Percentiles rank a stretch among this genome's conserved stretches.
phyloP scores from a whole-genome alignment of 257 asterid species.

The Solanum sparsipilum region DNA sequence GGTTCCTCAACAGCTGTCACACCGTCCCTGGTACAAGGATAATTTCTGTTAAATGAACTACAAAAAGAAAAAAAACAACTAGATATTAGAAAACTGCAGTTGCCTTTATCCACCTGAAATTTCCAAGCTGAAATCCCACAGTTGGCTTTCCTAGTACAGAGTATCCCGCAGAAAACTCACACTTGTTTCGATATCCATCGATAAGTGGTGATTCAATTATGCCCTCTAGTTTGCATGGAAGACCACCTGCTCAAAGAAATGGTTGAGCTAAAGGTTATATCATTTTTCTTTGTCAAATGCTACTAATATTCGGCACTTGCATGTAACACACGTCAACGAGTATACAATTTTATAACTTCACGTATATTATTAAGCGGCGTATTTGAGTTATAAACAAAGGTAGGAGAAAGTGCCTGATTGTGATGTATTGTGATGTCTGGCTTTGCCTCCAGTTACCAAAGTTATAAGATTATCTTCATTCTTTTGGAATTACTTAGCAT shows the following conservation, averaged over 20 bases:
- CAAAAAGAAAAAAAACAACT: neutral
- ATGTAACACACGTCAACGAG: neutral
- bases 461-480: neutral
- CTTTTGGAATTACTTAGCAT: neutral
- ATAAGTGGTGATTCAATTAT: slow-evolving; percentile 68
- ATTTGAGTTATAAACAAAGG: neutral
- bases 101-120: slow-evolving; percentile 58
- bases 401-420: neutral
- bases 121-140: slow-evolving; percentile 90
- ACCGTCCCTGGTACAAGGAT: slow-evolving; percentile 64
- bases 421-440: neutral
- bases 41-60: neutral
- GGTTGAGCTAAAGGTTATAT: slow-evolving; percentile 1
- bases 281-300: neutral
- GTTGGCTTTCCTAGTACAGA: slow-evolving; percentile 79
- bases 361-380: neutral
- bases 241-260: slow-evolving; percentile 65
- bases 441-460: neutral
- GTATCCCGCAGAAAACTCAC: slow-evolving; percentile 90
- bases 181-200: slow-evolving; percentile 92
- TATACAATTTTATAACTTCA: neutral
- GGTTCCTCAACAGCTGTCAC: slow-evolving; percentile 98
- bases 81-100: neutral
- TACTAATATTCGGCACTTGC: neutral
- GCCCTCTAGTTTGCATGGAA: slow-evolving; percentile 89